These are phyloP conservation scores for Huntiella abstrusa DNA, from an alignment of 2,329 filamentous ascomycete genomes.

Conservation along the genomic window DNA sequence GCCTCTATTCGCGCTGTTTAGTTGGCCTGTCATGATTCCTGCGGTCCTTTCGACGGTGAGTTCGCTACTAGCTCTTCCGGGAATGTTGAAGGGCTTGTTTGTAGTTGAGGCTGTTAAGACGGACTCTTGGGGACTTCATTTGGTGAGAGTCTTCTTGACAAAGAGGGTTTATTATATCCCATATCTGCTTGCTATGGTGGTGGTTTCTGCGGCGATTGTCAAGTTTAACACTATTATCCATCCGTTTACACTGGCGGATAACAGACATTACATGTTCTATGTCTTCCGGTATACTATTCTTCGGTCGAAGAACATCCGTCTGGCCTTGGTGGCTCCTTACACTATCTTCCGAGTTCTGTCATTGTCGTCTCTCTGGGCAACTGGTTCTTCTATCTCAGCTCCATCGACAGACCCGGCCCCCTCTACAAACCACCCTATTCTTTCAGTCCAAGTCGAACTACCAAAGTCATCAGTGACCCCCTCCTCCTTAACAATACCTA, in stretches of 20 bases:
- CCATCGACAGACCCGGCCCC: slow-evolving; percentile 2
- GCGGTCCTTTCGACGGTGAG: slow-evolving; percentile 22
- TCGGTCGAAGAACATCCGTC: slow-evolving; percentile 42
- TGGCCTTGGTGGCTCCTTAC: slow-evolving; percentile 52
- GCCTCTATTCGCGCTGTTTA: slow-evolving; percentile 81
- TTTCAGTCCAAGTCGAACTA: slow-evolving; percentile 15
- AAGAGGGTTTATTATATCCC: slow-evolving; percentile 20
- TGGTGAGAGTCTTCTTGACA: slow-evolving; percentile 14
- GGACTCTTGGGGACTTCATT: not conserved
- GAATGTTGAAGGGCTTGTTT: not conserved
- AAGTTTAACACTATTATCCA: slow-evolving; percentile 83
- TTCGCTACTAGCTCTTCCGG: slow-evolving; percentile 6
- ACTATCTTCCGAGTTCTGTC: slow-evolving; percentile 31
- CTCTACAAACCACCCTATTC: slow-evolving; percentile 18
- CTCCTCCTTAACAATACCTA: slow-evolving; percentile 12
- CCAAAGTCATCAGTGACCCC: slow-evolving; percentile 7
- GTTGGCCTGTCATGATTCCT: slow-evolving; percentile 53
- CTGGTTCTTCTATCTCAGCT: not conserved
- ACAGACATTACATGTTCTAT: slow-evolving; percentile 95
- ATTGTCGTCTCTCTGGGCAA: too few species aligned
- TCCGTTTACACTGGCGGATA: slow-evolving; percentile 89
- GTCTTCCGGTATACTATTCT: slow-evolving; percentile 71
- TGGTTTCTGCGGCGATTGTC: slow-evolving; percentile 31
- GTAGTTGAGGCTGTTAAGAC: not conserved
- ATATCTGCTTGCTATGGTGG: slow-evolving; percentile 20